Conservation (phyloP, 495 filamentous ascomycete genomes). For the Aspergillus leporis region DNA sequence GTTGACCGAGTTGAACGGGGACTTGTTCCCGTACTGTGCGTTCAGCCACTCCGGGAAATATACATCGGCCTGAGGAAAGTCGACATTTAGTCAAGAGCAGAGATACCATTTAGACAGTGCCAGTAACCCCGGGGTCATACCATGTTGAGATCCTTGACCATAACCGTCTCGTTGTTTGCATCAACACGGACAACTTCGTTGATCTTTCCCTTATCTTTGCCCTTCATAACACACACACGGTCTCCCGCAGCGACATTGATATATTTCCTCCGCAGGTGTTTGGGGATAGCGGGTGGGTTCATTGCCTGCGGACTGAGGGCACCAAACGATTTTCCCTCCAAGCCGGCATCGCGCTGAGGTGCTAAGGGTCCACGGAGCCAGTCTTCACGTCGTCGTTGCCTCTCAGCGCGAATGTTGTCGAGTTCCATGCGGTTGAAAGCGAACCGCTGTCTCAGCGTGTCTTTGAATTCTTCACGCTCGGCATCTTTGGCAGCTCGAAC, state of each 20-base stretch:
- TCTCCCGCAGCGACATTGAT: slow-evolving; percentile 69
- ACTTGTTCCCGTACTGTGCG: slow-evolving; percentile 35
- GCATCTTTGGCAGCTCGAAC: slow-evolving; percentile 45
- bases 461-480: slow-evolving; percentile 33
- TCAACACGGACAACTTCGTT: slow-evolving; percentile 63
- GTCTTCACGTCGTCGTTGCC: slow-evolving; percentile 59
- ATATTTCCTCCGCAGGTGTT: slow-evolving; percentile 52
- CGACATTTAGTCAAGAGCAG: not conserved
- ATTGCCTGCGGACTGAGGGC: slow-evolving; percentile 44
- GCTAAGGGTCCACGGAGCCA: slow-evolving; percentile 75
- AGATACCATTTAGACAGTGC: not conserved
- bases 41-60: slow-evolving; percentile 56
- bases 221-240: slow-evolving; percentile 74
- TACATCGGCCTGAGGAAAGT: slow-evolving; percentile 53
- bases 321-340: slow-evolving; percentile 48
- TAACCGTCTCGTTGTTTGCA: slow-evolving; percentile 54
- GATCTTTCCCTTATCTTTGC: slow-evolving; percentile 80
- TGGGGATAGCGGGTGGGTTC: slow-evolving; percentile 36
- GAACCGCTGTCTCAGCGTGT: slow-evolving; percentile 32
- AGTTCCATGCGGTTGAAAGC: slow-evolving; percentile 35
- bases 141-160: slow-evolving; percentile 64
- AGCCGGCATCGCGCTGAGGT: slow-evolving; percentile 66
- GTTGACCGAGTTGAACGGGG: slow-evolving; percentile 45
- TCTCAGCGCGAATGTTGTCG: slow-evolving; percentile 32
- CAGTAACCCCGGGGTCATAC: slow-evolving; percentile 47